Evolutionary conservation across 176 grass and related monocot species (phyloP).

Genomic region (Carex myosuroides): DNA sequence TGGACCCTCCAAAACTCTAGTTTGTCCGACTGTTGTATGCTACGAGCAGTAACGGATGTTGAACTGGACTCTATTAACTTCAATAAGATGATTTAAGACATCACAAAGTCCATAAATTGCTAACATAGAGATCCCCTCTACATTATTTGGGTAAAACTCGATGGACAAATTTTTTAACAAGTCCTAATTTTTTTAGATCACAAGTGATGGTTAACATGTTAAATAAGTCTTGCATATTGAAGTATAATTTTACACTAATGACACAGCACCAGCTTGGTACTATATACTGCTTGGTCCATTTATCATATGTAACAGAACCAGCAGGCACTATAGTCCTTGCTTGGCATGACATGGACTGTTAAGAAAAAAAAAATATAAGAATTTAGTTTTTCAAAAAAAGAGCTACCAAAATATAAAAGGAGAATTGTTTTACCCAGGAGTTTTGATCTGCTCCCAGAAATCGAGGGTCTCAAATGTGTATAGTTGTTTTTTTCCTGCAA

Average conservation of each 20-base stretch:
- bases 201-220: background rate
- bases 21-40: background rate
- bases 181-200: background rate
- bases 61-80: background rate
- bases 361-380: background rate
- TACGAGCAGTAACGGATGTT: background rate
- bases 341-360: background rate
- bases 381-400: background rate
- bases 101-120: background rate
- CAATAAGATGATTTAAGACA: background rate
- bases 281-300: background rate
- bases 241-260: background rate
- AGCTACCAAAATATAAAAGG: background rate
- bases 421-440: slow-evolving; percentile 53
- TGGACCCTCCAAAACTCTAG: background rate
- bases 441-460: slow-evolving; percentile 99
- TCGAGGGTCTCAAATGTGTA: slow-evolving; percentile 91
- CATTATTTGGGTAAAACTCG: background rate
- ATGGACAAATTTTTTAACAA: background rate
- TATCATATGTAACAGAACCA: slow-evolving; percentile 8
- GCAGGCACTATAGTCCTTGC: background rate
- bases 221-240: background rate
- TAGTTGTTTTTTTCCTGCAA: slow-evolving; percentile 92
- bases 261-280: background rate
- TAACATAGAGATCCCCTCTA: background rate